These are phyloP conservation scores for Cytospora piceicola DNA, from an alignment of 2,329 filamentous ascomycete species.

Conservation along the genomic window DNA sequence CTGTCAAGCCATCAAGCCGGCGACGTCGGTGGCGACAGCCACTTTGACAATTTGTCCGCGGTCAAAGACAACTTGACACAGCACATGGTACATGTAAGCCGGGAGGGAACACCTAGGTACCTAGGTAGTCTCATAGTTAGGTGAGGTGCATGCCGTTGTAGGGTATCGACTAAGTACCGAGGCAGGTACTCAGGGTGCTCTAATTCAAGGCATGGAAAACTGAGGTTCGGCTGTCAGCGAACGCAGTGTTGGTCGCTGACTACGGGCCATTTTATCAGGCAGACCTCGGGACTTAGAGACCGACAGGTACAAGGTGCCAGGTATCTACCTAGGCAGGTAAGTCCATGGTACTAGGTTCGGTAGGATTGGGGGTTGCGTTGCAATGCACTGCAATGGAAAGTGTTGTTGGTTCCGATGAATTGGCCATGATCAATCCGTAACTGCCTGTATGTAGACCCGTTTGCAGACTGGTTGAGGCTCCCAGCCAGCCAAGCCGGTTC, in stretches of 20 bases:
- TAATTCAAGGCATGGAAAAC: neutral
- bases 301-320: neutral
- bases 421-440: neutral
- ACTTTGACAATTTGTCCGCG: neutral
- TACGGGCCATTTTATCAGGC: neutral
- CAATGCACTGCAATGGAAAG: neutral
- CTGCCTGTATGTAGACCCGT: neutral
- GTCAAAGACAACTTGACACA: neutral
- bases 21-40: neutral
- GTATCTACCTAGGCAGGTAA: too few relatives aligned
- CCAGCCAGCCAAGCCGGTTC: neutral
- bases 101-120: neutral
- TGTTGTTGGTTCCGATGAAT: neutral
- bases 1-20: neutral
- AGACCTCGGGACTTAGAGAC: neutral
- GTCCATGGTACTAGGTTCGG: too few relatives aligned
- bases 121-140: too few relatives aligned
- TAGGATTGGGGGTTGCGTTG: neutral
- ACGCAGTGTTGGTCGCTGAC: neutral
- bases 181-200: too few relatives aligned
- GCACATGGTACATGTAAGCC: neutral
- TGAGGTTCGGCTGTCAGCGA: neutral
- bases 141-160: too few relatives aligned
- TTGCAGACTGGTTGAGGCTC: neutral
- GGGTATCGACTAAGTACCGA: neutral